These are phyloP conservation scores for Calonectria hawksworthii DNA, from an alignment of 2,329 filamentous ascomycete species.

Conservation along the genomic window DNA sequence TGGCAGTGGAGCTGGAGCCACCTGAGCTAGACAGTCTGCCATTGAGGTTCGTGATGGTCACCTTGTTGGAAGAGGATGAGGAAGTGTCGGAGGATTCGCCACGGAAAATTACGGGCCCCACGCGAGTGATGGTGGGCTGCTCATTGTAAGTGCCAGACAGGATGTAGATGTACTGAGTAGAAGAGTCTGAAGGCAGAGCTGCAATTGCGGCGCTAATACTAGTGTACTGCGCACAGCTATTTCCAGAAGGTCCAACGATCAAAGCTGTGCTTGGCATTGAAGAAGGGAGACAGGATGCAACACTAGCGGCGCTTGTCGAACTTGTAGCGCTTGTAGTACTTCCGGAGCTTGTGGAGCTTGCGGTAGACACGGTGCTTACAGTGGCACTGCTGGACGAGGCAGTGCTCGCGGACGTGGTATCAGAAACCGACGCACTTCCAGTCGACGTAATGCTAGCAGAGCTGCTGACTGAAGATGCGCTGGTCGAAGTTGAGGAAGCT, in stretches of 20 bases:
- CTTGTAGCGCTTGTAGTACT: neutral
- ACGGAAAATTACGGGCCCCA: slow-evolving; percentile 57
- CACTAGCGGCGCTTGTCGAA: neutral
- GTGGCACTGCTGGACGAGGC: neutral
- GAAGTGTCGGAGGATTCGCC: slow-evolving; percentile 60
- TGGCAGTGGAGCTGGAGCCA: slow-evolving; percentile 36
- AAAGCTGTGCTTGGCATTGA: slow-evolving; percentile 48
- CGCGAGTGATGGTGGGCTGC: slow-evolving; percentile 53
- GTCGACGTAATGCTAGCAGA: neutral
- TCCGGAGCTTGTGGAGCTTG: neutral
- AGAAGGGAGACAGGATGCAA: slow-evolving; percentile 30
- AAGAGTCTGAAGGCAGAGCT: slow-evolving; percentile 47
- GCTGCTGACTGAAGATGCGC: neutral
- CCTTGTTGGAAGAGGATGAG: slow-evolving; percentile 67
- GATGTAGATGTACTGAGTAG: slow-evolving; percentile 58
- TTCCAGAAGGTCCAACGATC: slow-evolving; percentile 56
- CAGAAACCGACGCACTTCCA: neutral
- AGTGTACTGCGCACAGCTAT: slow-evolving; percentile 57
- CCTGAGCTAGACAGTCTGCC: slow-evolving; percentile 33
- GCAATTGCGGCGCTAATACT: slow-evolving; percentile 56
- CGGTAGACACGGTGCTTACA: neutral
- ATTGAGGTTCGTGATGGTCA: slow-evolving; percentile 58
- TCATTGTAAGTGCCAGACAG: slow-evolving; percentile 61
- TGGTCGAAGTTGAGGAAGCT: neutral
- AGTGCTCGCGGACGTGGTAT: neutral